A percentile compares a stretch with the other conserved stretches of the same genome.
phyloP scores from a whole-genome alignment of 371 early-diverging fungal genomes.

The Syncephalis plumigaleata region DNA sequence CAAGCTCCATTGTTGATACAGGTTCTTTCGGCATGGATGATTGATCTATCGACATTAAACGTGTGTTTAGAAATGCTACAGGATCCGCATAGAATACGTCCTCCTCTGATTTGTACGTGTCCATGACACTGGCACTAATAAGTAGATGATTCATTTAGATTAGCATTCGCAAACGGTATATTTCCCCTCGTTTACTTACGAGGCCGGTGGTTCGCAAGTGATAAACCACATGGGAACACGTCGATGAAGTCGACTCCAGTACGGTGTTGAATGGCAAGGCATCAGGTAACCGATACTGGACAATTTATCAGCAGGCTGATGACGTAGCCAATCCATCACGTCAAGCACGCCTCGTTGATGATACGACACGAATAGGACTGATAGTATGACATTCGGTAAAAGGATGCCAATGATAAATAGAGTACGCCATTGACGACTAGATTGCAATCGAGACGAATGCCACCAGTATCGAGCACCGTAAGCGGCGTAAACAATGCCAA shows the following conservation, averaged over 20 bases:
- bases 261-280: conserved; percentile 95
- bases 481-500: conserved; percentile 43
- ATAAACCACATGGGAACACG: conserved; percentile 60
- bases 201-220: conserved; percentile 80
- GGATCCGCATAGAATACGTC: conserved; percentile 68
- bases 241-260: conserved; percentile 52
- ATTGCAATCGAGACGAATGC: neutral
- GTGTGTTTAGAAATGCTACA: conserved; percentile 22
- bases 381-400: conserved; percentile 12
- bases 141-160: too few relatives aligned
- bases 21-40: neutral
- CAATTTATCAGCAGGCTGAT: conserved; percentile 11
- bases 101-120: conserved; percentile 50
- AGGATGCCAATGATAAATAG: conserved; percentile 35
- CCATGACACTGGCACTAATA: conserved; percentile 8
- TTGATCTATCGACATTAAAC: conserved; percentile 12
- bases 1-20: conserved; percentile 3
- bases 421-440: conserved; percentile 1
- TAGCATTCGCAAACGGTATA: neutral
- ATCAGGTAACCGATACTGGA: conserved; percentile 49
- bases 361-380: conserved; percentile 40
- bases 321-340: conserved; percentile 51
- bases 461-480: conserved; percentile 18
- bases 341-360: conserved; percentile 91
- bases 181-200: too few relatives aligned